phyloP scores from a whole-genome alignment of 805 yeast species.

The Nakazawaea holstii region DNA sequence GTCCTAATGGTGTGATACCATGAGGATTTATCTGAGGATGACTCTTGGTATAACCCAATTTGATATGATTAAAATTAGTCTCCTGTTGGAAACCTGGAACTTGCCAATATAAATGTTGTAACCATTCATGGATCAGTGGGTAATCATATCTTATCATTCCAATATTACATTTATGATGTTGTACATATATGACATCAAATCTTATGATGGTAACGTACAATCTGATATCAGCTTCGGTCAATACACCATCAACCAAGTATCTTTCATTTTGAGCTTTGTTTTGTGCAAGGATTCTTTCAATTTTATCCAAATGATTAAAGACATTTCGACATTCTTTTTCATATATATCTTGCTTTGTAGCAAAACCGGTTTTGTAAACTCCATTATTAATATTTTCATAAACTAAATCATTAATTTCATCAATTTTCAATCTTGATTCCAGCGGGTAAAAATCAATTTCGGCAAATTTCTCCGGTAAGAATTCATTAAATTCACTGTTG shows the following conservation, averaged over 20 bases:
- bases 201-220: slow-evolving; percentile 83
- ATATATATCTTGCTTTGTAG: slow-evolving; percentile 77
- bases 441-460: slow-evolving; percentile 60
- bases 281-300: slow-evolving; percentile 53
- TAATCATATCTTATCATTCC: slow-evolving; percentile 74
- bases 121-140: slow-evolving; percentile 76
- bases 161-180: slow-evolving; percentile 91
- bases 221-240: slow-evolving; percentile 90
- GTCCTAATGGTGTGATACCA: slow-evolving; percentile 85
- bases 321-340: slow-evolving; percentile 59
- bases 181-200: slow-evolving; percentile 90
- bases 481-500: slow-evolving; percentile 62
- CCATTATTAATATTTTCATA: slow-evolving; percentile 87
- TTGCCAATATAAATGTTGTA: slow-evolving; percentile 79
- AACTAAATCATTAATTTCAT: slow-evolving; percentile 74
- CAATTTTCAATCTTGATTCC: slow-evolving; percentile 49
- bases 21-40: slow-evolving; percentile 77
- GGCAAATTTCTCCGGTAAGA: slow-evolving; percentile 43
- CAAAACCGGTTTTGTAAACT: slow-evolving; percentile 90
- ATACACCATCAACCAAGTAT: slow-evolving; percentile 53
- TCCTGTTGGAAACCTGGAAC: slow-evolving; percentile 68
- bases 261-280: slow-evolving; percentile 29
- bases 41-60: slow-evolving; percentile 83
- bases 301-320: slow-evolving; percentile 63
- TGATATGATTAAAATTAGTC: slow-evolving; percentile 86